Percentiles rank a stretch among this genome's conserved stretches.
Conservation (phyloP, 2,329 filamentous ascomycete species). For the Colletotrichum echinochloae region DNA sequence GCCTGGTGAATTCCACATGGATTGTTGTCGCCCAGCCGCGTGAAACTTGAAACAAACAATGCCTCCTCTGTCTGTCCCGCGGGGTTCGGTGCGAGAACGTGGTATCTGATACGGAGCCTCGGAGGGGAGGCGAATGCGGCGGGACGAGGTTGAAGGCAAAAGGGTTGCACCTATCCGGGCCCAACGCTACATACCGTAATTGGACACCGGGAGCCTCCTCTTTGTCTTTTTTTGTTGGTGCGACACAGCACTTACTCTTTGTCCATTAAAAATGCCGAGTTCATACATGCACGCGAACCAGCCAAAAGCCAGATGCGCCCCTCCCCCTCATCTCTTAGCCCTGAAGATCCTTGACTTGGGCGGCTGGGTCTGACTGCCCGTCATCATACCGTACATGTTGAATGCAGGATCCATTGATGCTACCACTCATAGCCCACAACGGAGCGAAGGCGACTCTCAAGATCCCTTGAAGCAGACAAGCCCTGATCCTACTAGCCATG, state of each 20-base stretch:
- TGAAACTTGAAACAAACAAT: slow-evolving; percentile 33
- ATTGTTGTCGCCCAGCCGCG: slow-evolving; percentile 15
- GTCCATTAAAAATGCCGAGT: slow-evolving; percentile 3
- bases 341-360: slow-evolving; percentile 5
- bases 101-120: slow-evolving; percentile 4
- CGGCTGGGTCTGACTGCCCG: slow-evolving; percentile 14
- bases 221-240: background rate
- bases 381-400: slow-evolving; percentile 7
- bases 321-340: background rate
- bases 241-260: background rate
- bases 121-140: slow-evolving; percentile 8
- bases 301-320: background rate
- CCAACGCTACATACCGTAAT: background rate
- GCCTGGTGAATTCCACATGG: slow-evolving; percentile 4
- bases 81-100: slow-evolving; percentile 7
- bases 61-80: slow-evolving; percentile 8
- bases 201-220: background rate
- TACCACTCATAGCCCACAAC: background rate
- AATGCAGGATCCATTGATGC: background rate
- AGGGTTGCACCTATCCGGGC: background rate
- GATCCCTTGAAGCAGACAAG: background rate
- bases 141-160: slow-evolving; percentile 9
- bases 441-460: slow-evolving; percentile 8
- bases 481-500: background rate
- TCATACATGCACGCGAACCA: slow-evolving; percentile 6